Base-by-base conservation (phyloP, 2,329 filamentous ascomycete genomes). In the Pestalotiopsis sp. region DNA sequence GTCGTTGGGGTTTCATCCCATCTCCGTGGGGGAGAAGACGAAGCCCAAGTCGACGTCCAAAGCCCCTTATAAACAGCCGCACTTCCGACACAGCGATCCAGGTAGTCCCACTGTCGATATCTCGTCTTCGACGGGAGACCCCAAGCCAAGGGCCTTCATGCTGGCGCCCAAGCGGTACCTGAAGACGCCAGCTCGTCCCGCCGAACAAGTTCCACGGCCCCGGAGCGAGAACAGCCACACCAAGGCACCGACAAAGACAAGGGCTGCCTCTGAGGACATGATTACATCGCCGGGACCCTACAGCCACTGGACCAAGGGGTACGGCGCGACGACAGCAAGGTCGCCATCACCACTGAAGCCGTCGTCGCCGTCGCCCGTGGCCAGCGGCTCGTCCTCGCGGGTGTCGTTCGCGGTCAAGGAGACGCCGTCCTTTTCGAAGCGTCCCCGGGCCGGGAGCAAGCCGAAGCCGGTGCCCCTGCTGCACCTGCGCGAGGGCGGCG, bases 331-430 rank as follows among this genome's bases (percentile, higher is more conserved):
- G 6, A 57, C 45, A 52, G 45, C 45, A n/a, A n/a, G 9, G 4
- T 9, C 45, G 20, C 7, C 45, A 52, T n/a, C 45, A 52, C 20
- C 45, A 52, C 20, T 20, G 1, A 52, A 52, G 45, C 14, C n/a
- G 45, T 27, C 49, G 6, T 64, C 61, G 13, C 39, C 61, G 20
- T 38, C 61, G 38, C n/a, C 61, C 2, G 31, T 36, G 31, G 31
- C 31, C 23, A 58, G 63, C 63, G 52, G 41, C 13, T n/a, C 49
- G 25, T 64, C 66, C 45, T 23, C 45, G 2, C 61, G 49, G 39
- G 66, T 67, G 23, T 56, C 59, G 2, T 67, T 67, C 25, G 66
- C 66, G 4, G 11, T 67, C 45, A 57, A 61, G n/a, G 39, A 61
- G n/a, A 62, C 41, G 12, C 31, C 66, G 14, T 31, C 58, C 20